Evolutionary conservation across 2,329 filamentous ascomycete genomes (phyloP).

Genomic region (Talaromyces sp.): DNA sequence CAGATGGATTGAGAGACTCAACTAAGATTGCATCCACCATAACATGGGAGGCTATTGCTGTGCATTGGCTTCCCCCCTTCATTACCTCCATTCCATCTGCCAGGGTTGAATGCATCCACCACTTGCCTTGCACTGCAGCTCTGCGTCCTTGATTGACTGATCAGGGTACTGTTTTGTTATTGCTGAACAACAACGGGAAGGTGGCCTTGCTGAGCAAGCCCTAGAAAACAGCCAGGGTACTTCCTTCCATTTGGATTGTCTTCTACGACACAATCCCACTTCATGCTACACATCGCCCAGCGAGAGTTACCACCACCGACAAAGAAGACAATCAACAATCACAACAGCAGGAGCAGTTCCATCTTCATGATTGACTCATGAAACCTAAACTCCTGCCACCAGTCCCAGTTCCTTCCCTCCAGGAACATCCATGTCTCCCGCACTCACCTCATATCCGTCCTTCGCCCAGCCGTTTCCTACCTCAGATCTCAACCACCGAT

Average conservation of each 20-base stretch:
- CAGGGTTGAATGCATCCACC: conserved; percentile 23
- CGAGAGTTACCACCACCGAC: background rate
- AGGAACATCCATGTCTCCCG: conserved; percentile 11
- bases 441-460: conserved; percentile 17
- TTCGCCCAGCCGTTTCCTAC: conserved; percentile 25
- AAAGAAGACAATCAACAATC: background rate
- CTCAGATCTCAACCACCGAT: conserved; percentile 20
- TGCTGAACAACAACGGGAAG: too few relatives aligned
- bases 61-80: conserved; percentile 22
- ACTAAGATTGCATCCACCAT: background rate
- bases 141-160: conserved; percentile 2
- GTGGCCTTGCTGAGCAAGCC: too few relatives aligned
- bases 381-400: conserved; percentile 8
- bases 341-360: background rate
- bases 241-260: conserved; percentile 15
- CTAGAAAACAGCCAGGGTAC: too few relatives aligned
- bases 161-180: background rate
- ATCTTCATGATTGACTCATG: conserved; percentile 14
- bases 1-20: background rate
- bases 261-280: too few relatives aligned
- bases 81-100: conserved; percentile 29
- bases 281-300: too few relatives aligned
- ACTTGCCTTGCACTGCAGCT: conserved; percentile 18
- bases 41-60: conserved; percentile 12
- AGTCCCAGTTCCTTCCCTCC: conserved; percentile 17